These are phyloP conservation scores for Cryphonectria naterciae DNA, from an alignment of 2,329 filamentous ascomycete species.

Conservation along the genomic window DNA sequence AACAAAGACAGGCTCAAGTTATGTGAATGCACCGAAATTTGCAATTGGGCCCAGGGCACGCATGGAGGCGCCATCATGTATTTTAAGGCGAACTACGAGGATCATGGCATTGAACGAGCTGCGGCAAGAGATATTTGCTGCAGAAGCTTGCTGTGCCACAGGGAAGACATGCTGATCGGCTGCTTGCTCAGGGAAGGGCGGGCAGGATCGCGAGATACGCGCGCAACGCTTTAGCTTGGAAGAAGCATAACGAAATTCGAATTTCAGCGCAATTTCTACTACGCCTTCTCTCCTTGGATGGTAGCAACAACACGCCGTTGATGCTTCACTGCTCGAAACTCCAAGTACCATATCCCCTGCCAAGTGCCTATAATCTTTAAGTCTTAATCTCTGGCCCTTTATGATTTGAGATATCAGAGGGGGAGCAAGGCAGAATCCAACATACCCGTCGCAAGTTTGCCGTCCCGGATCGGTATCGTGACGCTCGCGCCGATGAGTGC, in stretches of 20 bases:
- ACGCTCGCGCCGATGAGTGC: slow-evolving; percentile 87
- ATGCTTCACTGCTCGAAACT: slow-evolving; percentile 81
- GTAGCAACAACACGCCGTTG: slow-evolving; percentile 85
- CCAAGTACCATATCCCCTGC: slow-evolving; percentile 86
- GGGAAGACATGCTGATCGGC: neutral
- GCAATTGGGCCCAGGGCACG: neutral
- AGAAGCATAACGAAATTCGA: neutral
- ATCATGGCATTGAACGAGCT: neutral
- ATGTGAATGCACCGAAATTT: neutral
- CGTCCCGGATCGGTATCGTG: slow-evolving; percentile 87
- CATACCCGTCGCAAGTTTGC: slow-evolving; percentile 63
- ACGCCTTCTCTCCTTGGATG: slow-evolving; percentile 82
- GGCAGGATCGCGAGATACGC: neutral
- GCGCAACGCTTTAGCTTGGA: neutral
- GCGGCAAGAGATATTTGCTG: neutral
- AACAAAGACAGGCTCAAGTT: neutral
- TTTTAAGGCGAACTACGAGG: neutral
- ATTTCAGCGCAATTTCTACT: slow-evolving; percentile 33
- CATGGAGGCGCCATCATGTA: neutral
- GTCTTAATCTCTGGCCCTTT: slow-evolving; percentile 46
- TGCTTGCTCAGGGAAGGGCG: neutral
- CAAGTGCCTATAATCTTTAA: slow-evolving; percentile 62
- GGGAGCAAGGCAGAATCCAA: neutral
- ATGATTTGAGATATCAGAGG: neutral
- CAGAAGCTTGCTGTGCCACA: neutral